These are phyloP conservation scores for Aureobasidium sp. DNA, from an alignment of 2,329 filamentous ascomycete species.

Conservation along the genomic window DNA sequence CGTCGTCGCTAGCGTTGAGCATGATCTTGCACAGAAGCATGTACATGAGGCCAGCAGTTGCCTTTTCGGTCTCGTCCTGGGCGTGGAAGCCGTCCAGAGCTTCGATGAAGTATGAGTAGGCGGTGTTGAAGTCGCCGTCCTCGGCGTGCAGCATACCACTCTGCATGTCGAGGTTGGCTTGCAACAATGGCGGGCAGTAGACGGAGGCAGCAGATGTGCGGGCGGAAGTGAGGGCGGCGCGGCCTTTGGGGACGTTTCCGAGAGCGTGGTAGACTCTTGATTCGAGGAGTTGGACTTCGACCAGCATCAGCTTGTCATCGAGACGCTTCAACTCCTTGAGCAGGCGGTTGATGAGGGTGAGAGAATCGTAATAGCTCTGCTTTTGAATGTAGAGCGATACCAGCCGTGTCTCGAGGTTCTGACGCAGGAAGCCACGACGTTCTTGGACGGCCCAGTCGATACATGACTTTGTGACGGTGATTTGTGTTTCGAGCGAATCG, in stretches of 20 bases:
- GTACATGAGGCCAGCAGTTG: conserved; percentile 97
- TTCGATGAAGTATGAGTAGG: conserved; percentile 98
- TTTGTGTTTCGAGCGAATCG: conserved; percentile 88
- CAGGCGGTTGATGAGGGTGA: conserved; percentile 92
- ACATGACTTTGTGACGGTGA: conserved; percentile 92
- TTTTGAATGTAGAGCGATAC: conserved; percentile 94
- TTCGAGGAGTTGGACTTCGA: conserved; percentile 95
- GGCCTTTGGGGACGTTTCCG: conserved; percentile 91
- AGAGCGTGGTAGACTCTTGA: conserved; percentile 95
- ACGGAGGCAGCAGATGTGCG: conserved; percentile 93
- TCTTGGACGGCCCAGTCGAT: conserved; percentile 98
- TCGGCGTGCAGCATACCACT: conserved; percentile 98
- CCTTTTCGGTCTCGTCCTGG: conserved; percentile 78
- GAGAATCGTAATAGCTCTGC: conserved; percentile 92
- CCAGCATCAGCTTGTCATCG: conserved; percentile 95
- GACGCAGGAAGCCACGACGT: conserved; percentile 89
- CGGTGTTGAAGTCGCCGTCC: conserved; percentile 98
- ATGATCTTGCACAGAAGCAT: conserved; percentile 99
- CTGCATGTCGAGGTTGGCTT: conserved; percentile 98
- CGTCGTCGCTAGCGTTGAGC: conserved; percentile 94
- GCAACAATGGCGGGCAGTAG: conserved; percentile 89
- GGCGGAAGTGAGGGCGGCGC: conserved; percentile 87
- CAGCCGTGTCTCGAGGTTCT: conserved; percentile 94
- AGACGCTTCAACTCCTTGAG: conserved; percentile 95
- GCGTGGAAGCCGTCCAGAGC: conserved; percentile 94